phyloP scores from a whole-genome alignment of 2,329 filamentous ascomycete genomes.

The Cyclaneusma minus region DNA sequence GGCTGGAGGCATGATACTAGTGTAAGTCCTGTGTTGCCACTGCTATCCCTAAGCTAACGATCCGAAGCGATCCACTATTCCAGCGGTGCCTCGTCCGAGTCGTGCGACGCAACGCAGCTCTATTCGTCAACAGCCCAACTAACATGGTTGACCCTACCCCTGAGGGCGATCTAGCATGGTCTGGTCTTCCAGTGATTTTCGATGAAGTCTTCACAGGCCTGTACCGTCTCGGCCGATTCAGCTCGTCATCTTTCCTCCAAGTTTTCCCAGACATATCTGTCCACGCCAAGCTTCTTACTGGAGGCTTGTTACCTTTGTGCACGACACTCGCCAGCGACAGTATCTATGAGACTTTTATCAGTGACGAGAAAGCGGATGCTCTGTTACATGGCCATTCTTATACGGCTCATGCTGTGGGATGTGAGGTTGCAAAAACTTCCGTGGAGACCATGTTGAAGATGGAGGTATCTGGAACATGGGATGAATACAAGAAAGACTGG shows the following conservation, averaged over 20 bases:
- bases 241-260: constrained; percentile 52
- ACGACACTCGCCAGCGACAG: constrained; percentile 58
- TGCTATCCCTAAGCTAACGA: constrained; percentile 1
- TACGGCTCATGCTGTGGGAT: constrained; percentile 71
- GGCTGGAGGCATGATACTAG: constrained; percentile 71
- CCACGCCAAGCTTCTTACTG: constrained; percentile 72
- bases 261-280: constrained; percentile 60
- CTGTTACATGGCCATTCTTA: constrained; percentile 77
- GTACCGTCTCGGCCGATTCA: constrained; percentile 63
- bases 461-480: constrained; percentile 40
- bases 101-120: constrained; percentile 40
- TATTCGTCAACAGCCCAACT: constrained; percentile 28
- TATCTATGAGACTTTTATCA: constrained; percentile 58
- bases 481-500: constrained; percentile 36
- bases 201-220: constrained; percentile 83
- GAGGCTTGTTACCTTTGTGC: constrained; percentile 63
- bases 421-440: constrained; percentile 58
- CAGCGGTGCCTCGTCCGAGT: constrained; percentile 55
- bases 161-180: constrained; percentile 33
- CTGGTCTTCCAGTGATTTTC: constrained; percentile 62
- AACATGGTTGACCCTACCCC: constrained; percentile 1
- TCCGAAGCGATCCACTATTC: constrained; percentile 58
- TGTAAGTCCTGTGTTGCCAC: constrained; percentile 30
- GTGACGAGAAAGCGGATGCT: constrained; percentile 61
- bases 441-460: constrained; percentile 43